A percentile compares a stretch with the other conserved stretches of the same genome.
phyloP scores from a whole-genome alignment of 2,329 filamentous ascomycete species.

The Penicillium frequentans region DNA sequence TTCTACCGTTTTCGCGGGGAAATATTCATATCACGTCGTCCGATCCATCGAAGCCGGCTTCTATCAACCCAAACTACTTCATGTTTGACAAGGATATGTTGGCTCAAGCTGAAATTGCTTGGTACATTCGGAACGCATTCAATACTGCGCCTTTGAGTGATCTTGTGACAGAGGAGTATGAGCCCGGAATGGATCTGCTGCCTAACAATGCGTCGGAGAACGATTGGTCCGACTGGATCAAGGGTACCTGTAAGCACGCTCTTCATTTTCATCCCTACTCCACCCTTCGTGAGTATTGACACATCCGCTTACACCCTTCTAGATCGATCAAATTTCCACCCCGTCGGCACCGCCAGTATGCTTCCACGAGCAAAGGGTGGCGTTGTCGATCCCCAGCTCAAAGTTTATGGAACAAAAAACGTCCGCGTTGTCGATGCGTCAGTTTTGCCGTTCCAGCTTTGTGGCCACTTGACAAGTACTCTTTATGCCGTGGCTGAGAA shows the following conservation, averaged over 20 bases:
- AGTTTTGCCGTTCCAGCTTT: slow-evolving; percentile 30
- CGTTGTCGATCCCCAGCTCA: slow-evolving; percentile 31
- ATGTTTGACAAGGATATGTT: slow-evolving; percentile 25
- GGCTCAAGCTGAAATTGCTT: slow-evolving; percentile 22
- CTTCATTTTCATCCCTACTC: not conserved
- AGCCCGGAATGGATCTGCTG: slow-evolving; percentile 21
- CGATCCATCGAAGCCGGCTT: slow-evolving; percentile 15
- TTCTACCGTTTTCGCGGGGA: slow-evolving; percentile 29
- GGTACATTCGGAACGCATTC: slow-evolving; percentile 25
- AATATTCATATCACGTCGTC: slow-evolving; percentile 26
- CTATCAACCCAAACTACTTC: slow-evolving; percentile 31
- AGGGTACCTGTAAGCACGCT: slow-evolving; percentile 22
- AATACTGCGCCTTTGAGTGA: slow-evolving; percentile 17
- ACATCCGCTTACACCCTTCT: not conserved
- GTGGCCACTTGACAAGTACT: slow-evolving; percentile 31
- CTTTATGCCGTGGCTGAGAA: slow-evolving; percentile 35
- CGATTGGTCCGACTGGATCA: slow-evolving; percentile 27
- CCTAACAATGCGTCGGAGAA: slow-evolving; percentile 18
- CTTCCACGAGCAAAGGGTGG: slow-evolving; percentile 32
- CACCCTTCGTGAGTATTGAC: not conserved
- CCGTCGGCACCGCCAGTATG: slow-evolving; percentile 35
- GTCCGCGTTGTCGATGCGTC: slow-evolving; percentile 37
- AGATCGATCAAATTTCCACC: slow-evolving; percentile 34
- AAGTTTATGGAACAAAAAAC: slow-evolving; percentile 37
- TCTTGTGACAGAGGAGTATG: slow-evolving; percentile 23